Evolutionary conservation across 768 basidiomycete genomes (phyloP).

Genomic region (Serendipita sp.): DNA sequence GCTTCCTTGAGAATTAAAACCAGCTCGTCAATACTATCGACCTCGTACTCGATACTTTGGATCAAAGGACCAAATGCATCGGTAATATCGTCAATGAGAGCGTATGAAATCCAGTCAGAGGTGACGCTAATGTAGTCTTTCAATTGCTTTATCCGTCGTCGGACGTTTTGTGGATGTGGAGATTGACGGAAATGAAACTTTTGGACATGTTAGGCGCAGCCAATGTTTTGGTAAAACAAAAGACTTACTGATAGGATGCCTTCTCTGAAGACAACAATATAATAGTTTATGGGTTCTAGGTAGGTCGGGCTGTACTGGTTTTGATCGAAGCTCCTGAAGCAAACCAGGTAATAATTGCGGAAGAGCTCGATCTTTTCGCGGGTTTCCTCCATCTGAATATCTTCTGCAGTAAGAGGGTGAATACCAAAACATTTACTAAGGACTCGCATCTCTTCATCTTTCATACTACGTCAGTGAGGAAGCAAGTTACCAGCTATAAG

Average conservation of each 20-base stretch:
- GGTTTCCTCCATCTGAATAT: constrained; percentile 98
- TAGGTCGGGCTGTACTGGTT: constrained; percentile 94
- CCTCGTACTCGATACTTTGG: constrained; percentile 97
- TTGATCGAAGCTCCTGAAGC: constrained; percentile 98
- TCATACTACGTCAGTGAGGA: neutral
- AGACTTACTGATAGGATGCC: constrained; percentile 76
- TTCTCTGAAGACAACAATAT: constrained; percentile 96
- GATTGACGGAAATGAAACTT: constrained; percentile 97
- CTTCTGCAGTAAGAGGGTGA: constrained; percentile 96
- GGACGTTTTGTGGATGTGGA: constrained; percentile 94
- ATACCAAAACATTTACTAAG: constrained; percentile 91
- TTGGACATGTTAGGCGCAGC: neutral
- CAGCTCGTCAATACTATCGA: constrained; percentile 96
- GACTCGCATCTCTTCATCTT: constrained; percentile 94
- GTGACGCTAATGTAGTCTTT: constrained; percentile 98
- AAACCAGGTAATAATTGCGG: constrained; percentile 95
- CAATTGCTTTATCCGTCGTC: constrained; percentile 93
- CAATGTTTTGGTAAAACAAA: neutral
- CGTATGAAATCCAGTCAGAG: constrained; percentile 99
- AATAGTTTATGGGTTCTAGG: constrained; percentile 98
- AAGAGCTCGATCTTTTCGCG: constrained; percentile 99
- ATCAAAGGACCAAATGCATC: constrained; percentile 98
- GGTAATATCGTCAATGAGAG: constrained; percentile 97
- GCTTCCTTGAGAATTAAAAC: constrained; percentile 91
- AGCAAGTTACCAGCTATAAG: too few relatives aligned